A percentile compares a stretch with the other conserved stretches of the same genome.
Evolutionary conservation across 345 rosid genomes (phyloP).

Genomic region (Eucalyptus caleyi): DNA sequence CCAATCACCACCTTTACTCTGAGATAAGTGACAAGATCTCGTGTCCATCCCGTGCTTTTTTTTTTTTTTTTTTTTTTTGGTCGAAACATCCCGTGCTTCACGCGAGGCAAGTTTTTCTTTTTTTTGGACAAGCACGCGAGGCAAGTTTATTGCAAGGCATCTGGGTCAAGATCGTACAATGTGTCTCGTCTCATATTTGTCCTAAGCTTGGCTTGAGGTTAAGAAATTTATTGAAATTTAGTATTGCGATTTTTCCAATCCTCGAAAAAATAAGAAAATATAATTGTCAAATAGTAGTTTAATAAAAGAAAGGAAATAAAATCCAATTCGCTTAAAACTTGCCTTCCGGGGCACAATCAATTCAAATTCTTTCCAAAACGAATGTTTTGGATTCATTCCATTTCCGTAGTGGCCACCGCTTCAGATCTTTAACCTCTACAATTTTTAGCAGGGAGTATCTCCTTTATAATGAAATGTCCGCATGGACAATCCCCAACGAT

Average conservation of each 20-base stretch:
- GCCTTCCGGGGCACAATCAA: background rate
- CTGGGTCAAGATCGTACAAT: background rate
- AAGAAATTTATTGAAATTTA: background rate
- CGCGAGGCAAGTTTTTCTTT: background rate
- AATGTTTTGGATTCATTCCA: background rate
- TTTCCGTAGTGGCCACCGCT: background rate
- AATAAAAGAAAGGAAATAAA: background rate
- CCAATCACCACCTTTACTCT: background rate
- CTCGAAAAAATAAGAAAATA: background rate
- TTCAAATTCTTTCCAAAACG: background rate
- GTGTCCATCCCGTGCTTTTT: background rate
- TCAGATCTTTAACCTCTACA: background rate
- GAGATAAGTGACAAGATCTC: background rate
- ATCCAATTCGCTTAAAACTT: background rate
- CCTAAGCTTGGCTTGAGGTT: background rate
- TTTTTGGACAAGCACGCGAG: background rate
- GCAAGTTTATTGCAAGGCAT: background rate
- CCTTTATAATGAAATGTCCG: background rate
- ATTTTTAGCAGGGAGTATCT: background rate
- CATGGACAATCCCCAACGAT: background rate
- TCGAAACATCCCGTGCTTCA: background rate
- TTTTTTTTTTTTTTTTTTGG: too few species aligned
- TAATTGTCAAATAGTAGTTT: background rate
- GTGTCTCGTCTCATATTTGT: background rate
- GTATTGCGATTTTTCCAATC: background rate